These are phyloP conservation scores for Debaryomyces maramus DNA, from an alignment of 805 yeast species.

Conservation along the genomic window DNA sequence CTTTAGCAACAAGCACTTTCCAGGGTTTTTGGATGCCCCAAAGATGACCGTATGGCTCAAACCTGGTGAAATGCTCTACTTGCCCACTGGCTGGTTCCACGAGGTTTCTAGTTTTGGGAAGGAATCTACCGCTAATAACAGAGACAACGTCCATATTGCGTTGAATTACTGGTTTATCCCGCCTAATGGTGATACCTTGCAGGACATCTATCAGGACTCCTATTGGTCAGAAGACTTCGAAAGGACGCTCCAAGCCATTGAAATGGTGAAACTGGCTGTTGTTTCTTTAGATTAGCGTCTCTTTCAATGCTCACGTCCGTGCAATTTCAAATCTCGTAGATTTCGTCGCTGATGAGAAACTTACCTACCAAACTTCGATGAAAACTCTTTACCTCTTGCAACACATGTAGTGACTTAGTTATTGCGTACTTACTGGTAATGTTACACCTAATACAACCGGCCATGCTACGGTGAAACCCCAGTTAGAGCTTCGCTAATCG, in stretches of 20 bases:
- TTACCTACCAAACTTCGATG: too few species aligned
- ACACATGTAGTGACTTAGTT: too few species aligned
- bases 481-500: too few species aligned
- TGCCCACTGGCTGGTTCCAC: constrained; percentile 83
- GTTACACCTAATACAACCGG: too few species aligned
- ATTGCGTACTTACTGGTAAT: too few species aligned
- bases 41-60: constrained; percentile 48
- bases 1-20: constrained; percentile 46
- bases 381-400: too few species aligned
- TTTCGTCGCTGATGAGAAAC: too few species aligned
- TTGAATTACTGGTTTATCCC: constrained; percentile 77
- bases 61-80: constrained; percentile 66
- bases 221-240: constrained; percentile 58
- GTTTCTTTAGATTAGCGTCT: background rate
- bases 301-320: background rate
- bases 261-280: constrained; percentile 6
- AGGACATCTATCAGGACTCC: constrained; percentile 44
- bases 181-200: constrained; percentile 41
- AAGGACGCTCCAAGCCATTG: constrained; percentile 37
- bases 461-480: too few species aligned
- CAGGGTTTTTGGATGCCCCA: constrained; percentile 44
- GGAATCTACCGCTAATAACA: constrained; percentile 14
- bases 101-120: constrained; percentile 69
- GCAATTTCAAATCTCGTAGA: too few species aligned
- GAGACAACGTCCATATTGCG: constrained; percentile 51